These are phyloP conservation scores for Monilinia fructigena DNA, from an alignment of 2,329 filamentous ascomycete species.

Conservation along the genomic window DNA sequence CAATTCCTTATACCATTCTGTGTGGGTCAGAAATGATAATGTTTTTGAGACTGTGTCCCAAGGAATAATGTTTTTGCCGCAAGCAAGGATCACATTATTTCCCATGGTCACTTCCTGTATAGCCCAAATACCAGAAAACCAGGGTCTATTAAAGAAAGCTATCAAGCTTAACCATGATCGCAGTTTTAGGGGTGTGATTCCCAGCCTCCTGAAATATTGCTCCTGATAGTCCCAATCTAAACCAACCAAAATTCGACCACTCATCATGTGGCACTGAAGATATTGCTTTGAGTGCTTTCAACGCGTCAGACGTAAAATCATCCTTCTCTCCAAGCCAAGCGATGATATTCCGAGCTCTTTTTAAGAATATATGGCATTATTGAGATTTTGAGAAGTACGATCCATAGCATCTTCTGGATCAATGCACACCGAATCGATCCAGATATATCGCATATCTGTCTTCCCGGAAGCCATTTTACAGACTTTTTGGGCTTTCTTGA, in stretches of 20 bases:
- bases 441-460: conserved; percentile 14
- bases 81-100: conserved; percentile 6
- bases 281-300: conserved; percentile 6
- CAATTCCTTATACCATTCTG: conserved; percentile 7
- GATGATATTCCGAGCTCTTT: conserved; percentile 21
- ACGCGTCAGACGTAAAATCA: conserved; percentile 13
- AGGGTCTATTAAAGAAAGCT: conserved; percentile 19
- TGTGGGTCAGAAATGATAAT: conserved; percentile 7
- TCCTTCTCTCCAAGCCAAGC: conserved; percentile 26
- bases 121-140: conserved; percentile 16
- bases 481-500: not conserved
- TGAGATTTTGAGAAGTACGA: conserved; percentile 22
- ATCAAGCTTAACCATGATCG: conserved; percentile 10
- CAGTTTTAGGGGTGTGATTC: not conserved
- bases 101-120: conserved; percentile 11
- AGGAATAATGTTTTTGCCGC: not conserved
- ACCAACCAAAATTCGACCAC: conserved; percentile 6
- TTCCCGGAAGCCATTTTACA: not conserved
- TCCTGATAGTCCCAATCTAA: conserved; percentile 9
- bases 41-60: conserved; percentile 10
- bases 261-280: conserved; percentile 13
- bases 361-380: conserved; percentile 26
- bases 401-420: conserved; percentile 25
- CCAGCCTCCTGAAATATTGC: conserved; percentile 1
- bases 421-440: conserved; percentile 27